Conservation (phyloP, 1,284 basidiomycete genomes). For the Spongispora temasekensis region DNA sequence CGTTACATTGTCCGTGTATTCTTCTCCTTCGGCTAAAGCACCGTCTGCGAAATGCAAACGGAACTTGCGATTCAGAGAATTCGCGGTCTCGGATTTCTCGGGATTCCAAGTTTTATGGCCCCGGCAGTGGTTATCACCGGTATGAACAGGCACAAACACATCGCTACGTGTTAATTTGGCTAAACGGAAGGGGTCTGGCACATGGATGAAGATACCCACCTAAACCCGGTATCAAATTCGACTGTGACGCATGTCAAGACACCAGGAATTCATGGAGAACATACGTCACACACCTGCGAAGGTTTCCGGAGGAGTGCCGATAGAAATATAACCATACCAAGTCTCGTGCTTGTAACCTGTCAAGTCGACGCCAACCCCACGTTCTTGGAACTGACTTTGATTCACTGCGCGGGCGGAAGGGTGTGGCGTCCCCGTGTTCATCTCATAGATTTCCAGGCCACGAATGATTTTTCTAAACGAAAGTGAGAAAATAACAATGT, state of each 20-base stretch:
- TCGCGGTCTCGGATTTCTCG: not conserved
- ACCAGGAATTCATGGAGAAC: not conserved
- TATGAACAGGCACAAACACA: not conserved
- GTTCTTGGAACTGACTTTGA: too few relatives aligned
- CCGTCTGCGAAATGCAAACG: not conserved
- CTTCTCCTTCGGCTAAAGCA: not conserved
- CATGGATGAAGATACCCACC: not conserved
- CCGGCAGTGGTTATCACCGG: not conserved
- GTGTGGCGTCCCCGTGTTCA: constrained; percentile 13
- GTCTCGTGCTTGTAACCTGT: not conserved
- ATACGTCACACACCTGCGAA: constrained; percentile 15
- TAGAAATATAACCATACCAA: constrained; percentile 21
- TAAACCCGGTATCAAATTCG: constrained; percentile 23
- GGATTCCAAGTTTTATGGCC: not conserved
- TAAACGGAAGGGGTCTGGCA: too few relatives aligned
- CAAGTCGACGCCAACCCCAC: not conserved
- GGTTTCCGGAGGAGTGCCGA: constrained; percentile 15
- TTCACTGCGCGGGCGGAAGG: constrained; percentile 2
- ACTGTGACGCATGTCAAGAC: constrained; percentile 10
- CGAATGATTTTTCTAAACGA: constrained; percentile 18
- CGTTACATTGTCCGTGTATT: not conserved
- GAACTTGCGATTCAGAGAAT: not conserved
- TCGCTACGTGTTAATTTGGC: not conserved
- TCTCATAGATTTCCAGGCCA: constrained; percentile 15
- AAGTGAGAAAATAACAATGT: not conserved